These are phyloP conservation scores for Arxiozyma slooffiae DNA, from an alignment of 1,139 yeast species.

Conservation along the genomic window DNA sequence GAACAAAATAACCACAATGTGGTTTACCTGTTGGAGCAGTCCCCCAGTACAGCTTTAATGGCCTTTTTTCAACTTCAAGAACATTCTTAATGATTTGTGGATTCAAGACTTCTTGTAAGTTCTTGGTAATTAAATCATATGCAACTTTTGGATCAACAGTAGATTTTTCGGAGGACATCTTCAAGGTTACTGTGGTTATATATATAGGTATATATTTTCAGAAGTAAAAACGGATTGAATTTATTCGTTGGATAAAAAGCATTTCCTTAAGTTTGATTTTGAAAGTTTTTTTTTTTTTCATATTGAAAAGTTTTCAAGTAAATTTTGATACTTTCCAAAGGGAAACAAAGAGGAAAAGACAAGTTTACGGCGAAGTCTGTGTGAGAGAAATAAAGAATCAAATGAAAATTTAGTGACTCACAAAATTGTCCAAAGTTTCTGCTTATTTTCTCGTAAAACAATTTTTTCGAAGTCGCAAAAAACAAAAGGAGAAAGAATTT, in stretches of 20 bases:
- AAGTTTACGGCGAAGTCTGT: neutral
- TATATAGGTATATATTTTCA: neutral
- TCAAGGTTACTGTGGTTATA: neutral
- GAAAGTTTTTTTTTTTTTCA: no score
- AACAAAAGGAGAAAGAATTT: no score
- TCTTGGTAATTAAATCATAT: constrained; percentile 68
- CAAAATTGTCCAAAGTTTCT: neutral
- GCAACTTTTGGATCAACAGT: constrained; percentile 49
- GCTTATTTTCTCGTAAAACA: neutral
- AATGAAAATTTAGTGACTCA: neutral
- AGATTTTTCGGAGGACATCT: constrained; percentile 7
- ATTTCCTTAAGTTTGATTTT: neutral
- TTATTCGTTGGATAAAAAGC: no score
- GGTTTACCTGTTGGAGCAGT: constrained; percentile 95
- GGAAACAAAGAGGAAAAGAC: neutral
- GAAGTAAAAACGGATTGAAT: no score
- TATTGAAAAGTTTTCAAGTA: neutral
- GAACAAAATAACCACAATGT: constrained; percentile 97
- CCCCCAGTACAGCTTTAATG: constrained; percentile 91
- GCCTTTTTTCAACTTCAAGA: constrained; percentile 70
- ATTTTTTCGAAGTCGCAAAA: neutral
- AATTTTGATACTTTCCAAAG: neutral
- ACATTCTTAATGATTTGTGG: constrained; percentile 80
- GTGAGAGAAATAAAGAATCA: no score
- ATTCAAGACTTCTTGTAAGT: constrained; percentile 85